phyloP scores from a whole-genome alignment of 1,284 basidiomycete species.

The Peniophora sp. region DNA sequence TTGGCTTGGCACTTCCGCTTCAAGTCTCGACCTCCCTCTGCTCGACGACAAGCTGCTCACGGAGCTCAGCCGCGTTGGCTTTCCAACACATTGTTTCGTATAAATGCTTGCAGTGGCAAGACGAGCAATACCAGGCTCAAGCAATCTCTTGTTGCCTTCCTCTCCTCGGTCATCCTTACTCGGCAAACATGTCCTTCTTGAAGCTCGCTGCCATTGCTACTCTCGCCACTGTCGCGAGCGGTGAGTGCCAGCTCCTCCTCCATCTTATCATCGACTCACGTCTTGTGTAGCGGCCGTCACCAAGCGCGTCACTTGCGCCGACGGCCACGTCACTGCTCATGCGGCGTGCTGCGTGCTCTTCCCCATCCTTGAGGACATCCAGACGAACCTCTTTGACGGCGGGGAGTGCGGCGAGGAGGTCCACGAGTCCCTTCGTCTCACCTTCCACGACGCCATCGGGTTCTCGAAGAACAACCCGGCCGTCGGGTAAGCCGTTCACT shows the following conservation, averaged over 20 bases:
- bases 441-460: conserved; percentile 1
- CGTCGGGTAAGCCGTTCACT: neutral
- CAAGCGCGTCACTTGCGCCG: neutral
- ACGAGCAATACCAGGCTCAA: no score
- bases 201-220: neutral
- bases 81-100: no score
- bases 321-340: neutral
- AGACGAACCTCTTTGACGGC: conserved; percentile 1
- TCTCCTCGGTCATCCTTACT: neutral
- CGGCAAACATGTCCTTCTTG: neutral
- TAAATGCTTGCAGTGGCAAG: no score
- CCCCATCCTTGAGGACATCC: neutral
- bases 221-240: neutral
- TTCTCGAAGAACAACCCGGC: neutral
- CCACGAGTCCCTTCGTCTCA: neutral
- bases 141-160: no score
- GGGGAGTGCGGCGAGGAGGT: neutral
- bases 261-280: neutral
- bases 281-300: neutral
- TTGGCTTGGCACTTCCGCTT: no score
- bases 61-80: no score
- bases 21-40: no score
- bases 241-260: neutral
- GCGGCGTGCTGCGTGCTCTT: conserved; percentile 1
- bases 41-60: no score